Evolutionary conservation across 2,329 filamentous ascomycete species (phyloP), one percentile per base, ranked within the genome.

Genomic region (Elsinoe necatrix): DNA sequence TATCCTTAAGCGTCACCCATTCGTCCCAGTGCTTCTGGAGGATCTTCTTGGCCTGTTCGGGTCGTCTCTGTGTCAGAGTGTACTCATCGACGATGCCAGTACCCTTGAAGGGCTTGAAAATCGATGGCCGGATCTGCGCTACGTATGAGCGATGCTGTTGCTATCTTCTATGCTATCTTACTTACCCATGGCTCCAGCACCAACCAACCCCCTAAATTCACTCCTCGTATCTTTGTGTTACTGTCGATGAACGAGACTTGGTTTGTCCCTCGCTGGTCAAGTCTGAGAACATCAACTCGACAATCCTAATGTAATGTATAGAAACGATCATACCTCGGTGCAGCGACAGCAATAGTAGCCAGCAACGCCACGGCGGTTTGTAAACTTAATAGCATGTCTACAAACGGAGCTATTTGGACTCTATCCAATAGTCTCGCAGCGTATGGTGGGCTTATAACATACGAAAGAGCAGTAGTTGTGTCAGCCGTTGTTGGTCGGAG

Each of bases 1-100:
- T 80, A 63, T 83, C 80, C 7, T 67, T 62, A 61, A 72, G 74
- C 14, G 71, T 73, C 14, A 74, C 75, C 71, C 71, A 81, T 43
- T 57, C 47, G 31, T 21, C 47, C 62, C 63, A 65, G 41, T 65
- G 63, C 18, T 58, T 55, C 20, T 64, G 45, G 20, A 66, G 50
- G 11, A 51, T 60, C 31, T 43, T 43, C 1, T 54, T 47, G 48
- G 61, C 63, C 25, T 63, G 42, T 3, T 60, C 50, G 54, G 48
- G 48, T 12, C 16, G 16, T 29, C 25, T 52, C 29, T 61, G 61
- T 39, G 63, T 65, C 23, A 66, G 55, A 35, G 58, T 47, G 62
- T 62, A 66, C 55, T 66, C 64, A 45, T 64, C 62, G 6, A 31
- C 54, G 4, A 62, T 58, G 25, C 43, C 55, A 11, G 62, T 63